Evolutionary conservation across 441 rosid species (phyloP).

Genomic region (Jatropha multifida): DNA sequence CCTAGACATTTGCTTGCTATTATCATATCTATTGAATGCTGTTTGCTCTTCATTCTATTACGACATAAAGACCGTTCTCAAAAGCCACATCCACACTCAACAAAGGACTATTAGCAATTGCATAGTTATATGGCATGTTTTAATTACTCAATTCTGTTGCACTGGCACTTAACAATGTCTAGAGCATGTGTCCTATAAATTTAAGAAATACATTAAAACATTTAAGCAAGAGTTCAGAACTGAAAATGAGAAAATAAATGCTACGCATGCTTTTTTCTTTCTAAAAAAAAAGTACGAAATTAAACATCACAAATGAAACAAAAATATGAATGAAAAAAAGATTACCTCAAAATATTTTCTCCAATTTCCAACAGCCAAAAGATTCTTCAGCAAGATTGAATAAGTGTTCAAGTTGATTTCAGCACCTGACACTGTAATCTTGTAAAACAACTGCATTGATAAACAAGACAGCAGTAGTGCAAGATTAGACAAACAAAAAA

Average conservation of each 20-base stretch:
- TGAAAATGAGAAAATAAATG: not conserved
- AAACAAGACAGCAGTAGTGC: slow-evolving; percentile 13
- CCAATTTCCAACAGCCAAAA: slow-evolving; percentile 81
- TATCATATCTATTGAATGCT: not conserved
- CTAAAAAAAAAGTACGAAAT: not conserved
- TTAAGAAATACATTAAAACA: slow-evolving; percentile 1
- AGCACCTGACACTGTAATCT: slow-evolving; percentile 59
- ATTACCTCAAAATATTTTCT: slow-evolving; percentile 90
- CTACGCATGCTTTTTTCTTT: slow-evolving; percentile 1
- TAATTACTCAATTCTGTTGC: slow-evolving; percentile 4
- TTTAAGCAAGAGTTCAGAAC: slow-evolving; percentile 11
- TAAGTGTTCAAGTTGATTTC: slow-evolving; percentile 57
- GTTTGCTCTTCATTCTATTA: not conserved
- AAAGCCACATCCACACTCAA: not conserved
- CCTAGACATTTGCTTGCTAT: not conserved
- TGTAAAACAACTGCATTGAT: slow-evolving; percentile 64
- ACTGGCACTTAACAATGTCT: slow-evolving; percentile 2
- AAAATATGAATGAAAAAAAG: not conserved
- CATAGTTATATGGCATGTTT: not conserved
- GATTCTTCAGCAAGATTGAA: slow-evolving; percentile 63
- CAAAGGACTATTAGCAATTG: not conserved
- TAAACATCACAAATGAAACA: not conserved
- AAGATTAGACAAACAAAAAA: not conserved
- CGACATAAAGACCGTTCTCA: not conserved
- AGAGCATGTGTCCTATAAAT: not conserved